phyloP scores from a whole-genome alignment of 2,329 filamentous ascomycete genomes.

The Phyllosticta citribraziliensis region DNA sequence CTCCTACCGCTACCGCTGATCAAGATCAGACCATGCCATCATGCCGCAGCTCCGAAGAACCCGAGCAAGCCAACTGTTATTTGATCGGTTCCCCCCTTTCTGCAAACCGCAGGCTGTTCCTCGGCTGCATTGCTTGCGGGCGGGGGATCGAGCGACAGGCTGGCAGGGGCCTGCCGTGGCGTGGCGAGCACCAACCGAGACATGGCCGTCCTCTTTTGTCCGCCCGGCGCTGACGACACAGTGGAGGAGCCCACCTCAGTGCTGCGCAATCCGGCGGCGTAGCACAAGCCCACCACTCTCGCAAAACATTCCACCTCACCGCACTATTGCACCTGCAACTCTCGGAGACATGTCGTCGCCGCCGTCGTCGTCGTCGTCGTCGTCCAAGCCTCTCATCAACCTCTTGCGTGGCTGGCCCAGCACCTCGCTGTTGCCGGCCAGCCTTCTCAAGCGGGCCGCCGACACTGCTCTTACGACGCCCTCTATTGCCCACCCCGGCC shows the following conservation, averaged over 20 bases:
- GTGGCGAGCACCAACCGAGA: neutral
- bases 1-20: neutral
- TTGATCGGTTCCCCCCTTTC: neutral
- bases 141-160: too few relatives aligned
- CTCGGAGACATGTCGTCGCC: neutral
- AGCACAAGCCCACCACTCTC: neutral
- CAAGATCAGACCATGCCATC: neutral
- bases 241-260: too few relatives aligned
- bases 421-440: slow-evolving; percentile 53
- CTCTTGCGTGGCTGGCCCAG: slow-evolving; percentile 61
- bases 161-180: too few relatives aligned
- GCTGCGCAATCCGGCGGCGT: neutral
- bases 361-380: neutral
- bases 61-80: neutral
- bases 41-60: neutral
- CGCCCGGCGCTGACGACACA: neutral
- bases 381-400: slow-evolving; percentile 42
- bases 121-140: neutral
- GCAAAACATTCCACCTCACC: neutral
- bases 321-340: neutral
- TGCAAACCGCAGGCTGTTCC: neutral
- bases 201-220: neutral
- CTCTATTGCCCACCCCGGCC: slow-evolving; percentile 48
- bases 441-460: slow-evolving; percentile 52
- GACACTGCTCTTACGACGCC: slow-evolving; percentile 52